These are phyloP conservation scores for Calonectria hawksworthii DNA, from an alignment of 2,329 filamentous ascomycete genomes.

Conservation along the genomic window DNA sequence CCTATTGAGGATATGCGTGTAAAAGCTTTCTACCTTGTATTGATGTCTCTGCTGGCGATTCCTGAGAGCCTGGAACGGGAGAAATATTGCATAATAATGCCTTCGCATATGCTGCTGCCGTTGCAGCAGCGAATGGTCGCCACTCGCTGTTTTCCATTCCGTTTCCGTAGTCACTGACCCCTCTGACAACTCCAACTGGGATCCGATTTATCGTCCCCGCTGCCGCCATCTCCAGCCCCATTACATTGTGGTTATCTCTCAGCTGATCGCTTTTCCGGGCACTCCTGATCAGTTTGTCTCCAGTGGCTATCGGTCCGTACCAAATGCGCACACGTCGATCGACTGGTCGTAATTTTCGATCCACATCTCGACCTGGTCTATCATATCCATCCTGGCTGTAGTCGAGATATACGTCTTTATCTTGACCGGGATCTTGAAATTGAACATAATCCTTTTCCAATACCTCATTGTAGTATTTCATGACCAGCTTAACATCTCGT, in stretches of 20 bases:
- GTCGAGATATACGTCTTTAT: too few species aligned
- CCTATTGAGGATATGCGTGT: too few species aligned
- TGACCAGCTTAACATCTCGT: too few species aligned
- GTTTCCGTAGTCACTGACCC: constrained; percentile 52
- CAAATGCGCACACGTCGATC: constrained; percentile 47
- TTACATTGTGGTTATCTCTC: constrained; percentile 45
- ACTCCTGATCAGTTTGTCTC: constrained; percentile 50
- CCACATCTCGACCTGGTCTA: too few species aligned
- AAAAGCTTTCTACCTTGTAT: too few species aligned
- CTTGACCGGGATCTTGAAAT: too few species aligned
- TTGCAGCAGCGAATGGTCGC: constrained; percentile 55
- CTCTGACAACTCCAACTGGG: constrained; percentile 49
- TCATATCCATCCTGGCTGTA: too few species aligned
- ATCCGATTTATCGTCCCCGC: constrained; percentile 52
- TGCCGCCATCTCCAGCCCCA: constrained; percentile 52
- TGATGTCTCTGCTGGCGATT: too few species aligned
- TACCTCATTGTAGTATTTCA: too few species aligned
- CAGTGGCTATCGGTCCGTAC: constrained; percentile 51
- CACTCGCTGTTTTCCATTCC: constrained; percentile 50
- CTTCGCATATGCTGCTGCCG: constrained; percentile 33
- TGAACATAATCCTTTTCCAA: too few species aligned
- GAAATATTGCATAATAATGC: neutral
- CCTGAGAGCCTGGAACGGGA: too few species aligned
- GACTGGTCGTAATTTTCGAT: too few species aligned
- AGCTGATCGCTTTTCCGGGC: constrained; percentile 40